Base-by-base conservation (phyloP, 345 rosid species). In the Cardamine chenopodiifolia region DNA sequence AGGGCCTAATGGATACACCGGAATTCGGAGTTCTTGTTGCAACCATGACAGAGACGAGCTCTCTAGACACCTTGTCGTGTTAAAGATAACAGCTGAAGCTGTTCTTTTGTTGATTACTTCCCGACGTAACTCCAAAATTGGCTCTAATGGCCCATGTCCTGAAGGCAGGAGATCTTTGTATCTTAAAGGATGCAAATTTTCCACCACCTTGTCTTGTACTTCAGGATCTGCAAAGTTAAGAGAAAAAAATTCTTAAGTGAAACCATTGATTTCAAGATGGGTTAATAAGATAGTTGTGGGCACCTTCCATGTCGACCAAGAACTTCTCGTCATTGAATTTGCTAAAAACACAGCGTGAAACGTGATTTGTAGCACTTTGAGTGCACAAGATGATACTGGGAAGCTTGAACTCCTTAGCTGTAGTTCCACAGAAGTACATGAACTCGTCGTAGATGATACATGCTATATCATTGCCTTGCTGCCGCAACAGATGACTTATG, bases 391-490 rank as follows among this genome's bases (percentile, higher is more conserved):
- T 71, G 39, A 72, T 22, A 60, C 28, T 34, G 0, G 57, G 77
- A 48, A 78, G 44, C 77, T 71, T 65, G 2, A 66, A 25, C 6
- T 71, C 67, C 9, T 59, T 28, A 37, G 63, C 56, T n/a, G n/a
- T 45, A 62, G 39, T 45, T 14, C 34, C 72, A 77, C 66, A 71
- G 25, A 57, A 71, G 55, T 64, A 77, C 76, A 64, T 65, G 68
- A 44, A 18, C 34, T 77, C 80, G 14, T 71, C 72, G 8, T 23
- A 42, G 2, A 42, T 42, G 3, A 42, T 42, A 6, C 48, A 42
- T 42, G 18, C 18, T 5, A 42, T 42, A 42, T 42, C 48, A 42
- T 42, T 42, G 18, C 48, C 8, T 15, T 42, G 8, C 6, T 42
- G 48, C 1, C 6, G 3, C 49, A 44, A 6, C 49, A 44, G 1